A percentile compares a stretch with the other conserved stretches of the same genome.
phyloP scores from a whole-genome alignment of 306 rosid genomes.

The Elaeagnus macrophylla region DNA sequence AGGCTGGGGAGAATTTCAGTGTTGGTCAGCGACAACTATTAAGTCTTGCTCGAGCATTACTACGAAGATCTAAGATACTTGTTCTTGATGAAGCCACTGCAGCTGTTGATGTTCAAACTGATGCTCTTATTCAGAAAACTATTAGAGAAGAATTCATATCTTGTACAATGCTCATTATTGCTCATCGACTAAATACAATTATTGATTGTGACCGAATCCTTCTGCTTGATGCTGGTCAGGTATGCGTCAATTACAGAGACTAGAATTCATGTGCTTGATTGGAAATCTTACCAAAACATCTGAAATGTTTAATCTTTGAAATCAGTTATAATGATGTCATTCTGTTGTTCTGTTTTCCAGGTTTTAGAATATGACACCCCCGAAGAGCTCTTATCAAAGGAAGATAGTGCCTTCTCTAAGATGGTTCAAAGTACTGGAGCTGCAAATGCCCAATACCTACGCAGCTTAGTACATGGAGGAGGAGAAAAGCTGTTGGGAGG shows the following conservation, averaged over 20 bases:
- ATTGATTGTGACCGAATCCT: slow-evolving; percentile 70
- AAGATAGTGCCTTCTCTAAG: slow-evolving; percentile 63
- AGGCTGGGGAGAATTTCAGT: slow-evolving; percentile 88
- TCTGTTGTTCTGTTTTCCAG: slow-evolving; percentile 25
- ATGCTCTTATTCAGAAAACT: slow-evolving; percentile 84
- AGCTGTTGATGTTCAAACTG: slow-evolving; percentile 92
- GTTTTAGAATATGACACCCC: slow-evolving; percentile 68
- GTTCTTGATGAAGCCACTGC: slow-evolving; percentile 96
- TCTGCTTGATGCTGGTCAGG: slow-evolving; percentile 75
- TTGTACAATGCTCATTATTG: slow-evolving; percentile 87
- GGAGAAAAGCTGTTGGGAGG: slow-evolving; percentile 27
- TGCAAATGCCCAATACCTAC: slow-evolving; percentile 68
- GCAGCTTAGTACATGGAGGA: slow-evolving; percentile 49
- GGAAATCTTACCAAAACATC: not conserved
- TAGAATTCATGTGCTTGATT: not conserved
- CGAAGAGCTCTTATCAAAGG: slow-evolving; percentile 49
- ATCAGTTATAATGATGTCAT: slow-evolving; percentile 5
- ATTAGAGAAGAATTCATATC: slow-evolving; percentile 76
- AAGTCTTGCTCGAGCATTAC: slow-evolving; percentile 80
- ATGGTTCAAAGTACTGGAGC: slow-evolving; percentile 89
- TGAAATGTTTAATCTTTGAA: not conserved
- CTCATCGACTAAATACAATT: slow-evolving; percentile 81
- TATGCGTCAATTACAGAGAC: slow-evolving; percentile 20
- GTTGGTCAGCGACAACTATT: slow-evolving; percentile 90
- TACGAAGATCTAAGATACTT: slow-evolving; percentile 75